Conservation (phyloP, 2,329 filamentous ascomycete species). For the Nemania abortiva region DNA sequence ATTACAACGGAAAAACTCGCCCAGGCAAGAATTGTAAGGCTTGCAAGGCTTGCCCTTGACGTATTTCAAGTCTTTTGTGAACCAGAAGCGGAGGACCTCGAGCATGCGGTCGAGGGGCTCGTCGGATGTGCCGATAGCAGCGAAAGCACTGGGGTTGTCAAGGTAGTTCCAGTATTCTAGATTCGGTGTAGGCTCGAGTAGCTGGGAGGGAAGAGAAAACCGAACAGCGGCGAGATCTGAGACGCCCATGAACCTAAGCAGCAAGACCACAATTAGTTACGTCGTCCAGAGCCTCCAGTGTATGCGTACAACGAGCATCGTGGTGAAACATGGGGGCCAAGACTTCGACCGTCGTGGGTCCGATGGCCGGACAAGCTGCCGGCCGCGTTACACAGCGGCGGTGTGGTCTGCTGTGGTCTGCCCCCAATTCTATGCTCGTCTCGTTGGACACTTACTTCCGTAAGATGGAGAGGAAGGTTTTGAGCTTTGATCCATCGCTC, state of each 20-base stretch:
- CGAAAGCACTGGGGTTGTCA: conserved; percentile 92
- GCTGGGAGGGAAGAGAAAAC: conserved; percentile 94
- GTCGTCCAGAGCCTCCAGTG: not conserved
- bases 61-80: conserved; percentile 99
- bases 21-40: conserved; percentile 96
- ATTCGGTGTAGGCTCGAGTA: conserved; percentile 95
- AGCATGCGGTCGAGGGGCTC: conserved; percentile 94
- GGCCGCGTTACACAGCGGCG: conserved; percentile 7
- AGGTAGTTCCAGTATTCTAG: conserved; percentile 99
- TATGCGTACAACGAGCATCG: conserved; percentile 32
- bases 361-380: conserved; percentile 43
- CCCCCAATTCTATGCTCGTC: not conserved
- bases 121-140: conserved; percentile 86
- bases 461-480: conserved; percentile 87
- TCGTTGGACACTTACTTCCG: conserved; percentile 77
- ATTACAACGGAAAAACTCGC: conserved; percentile 98
- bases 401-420: conserved; percentile 22
- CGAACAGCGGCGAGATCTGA: conserved; percentile 94
- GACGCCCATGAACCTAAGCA: conserved; percentile 88
- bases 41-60: conserved; percentile 99
- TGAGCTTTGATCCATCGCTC: conserved; percentile 89
- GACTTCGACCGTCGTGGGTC: conserved; percentile 27
- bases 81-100: conserved; percentile 95
- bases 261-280: conserved; percentile 47
- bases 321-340: not conserved